A percentile compares a stretch with the other conserved stretches of the same genome.
phyloP scores from a whole-genome alignment of 1,139 yeast species.

The Taphrina sp. region DNA sequence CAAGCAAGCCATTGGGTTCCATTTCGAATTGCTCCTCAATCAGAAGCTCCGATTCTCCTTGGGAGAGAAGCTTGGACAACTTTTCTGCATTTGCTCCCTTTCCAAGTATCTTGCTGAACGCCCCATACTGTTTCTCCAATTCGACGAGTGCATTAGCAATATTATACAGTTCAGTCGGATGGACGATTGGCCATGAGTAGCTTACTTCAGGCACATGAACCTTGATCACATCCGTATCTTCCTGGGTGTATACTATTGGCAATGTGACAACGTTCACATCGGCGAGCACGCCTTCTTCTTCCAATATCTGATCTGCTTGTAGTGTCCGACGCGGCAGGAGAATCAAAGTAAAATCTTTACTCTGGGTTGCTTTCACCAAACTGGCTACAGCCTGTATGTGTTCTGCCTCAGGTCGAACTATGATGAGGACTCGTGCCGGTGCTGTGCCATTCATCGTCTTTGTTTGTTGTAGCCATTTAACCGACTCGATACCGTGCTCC shows the following conservation, averaged over 20 bases:
- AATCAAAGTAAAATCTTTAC: conserved; percentile 40
- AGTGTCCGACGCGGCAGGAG: conserved; percentile 45
- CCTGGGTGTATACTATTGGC: conserved; percentile 45
- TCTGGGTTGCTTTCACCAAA: conserved; percentile 11
- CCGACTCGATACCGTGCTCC: conserved; percentile 57
- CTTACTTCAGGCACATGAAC: conserved; percentile 45
- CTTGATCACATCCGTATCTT: conserved; percentile 43
- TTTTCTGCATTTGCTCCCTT: conserved; percentile 52
- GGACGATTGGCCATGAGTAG: conserved; percentile 41
- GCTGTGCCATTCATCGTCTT: conserved; percentile 38
- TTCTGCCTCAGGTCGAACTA: conserved; percentile 7
- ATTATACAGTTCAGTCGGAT: conserved; percentile 44
- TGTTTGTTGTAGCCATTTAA: conserved; percentile 55
- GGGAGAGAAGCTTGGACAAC: conserved; percentile 46
- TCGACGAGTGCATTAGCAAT: conserved; percentile 48
- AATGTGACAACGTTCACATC: conserved; percentile 45
- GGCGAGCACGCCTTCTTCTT: conserved; percentile 46
- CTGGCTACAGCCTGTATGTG: conserved; percentile 3
- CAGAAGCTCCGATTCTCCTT: conserved; percentile 38
- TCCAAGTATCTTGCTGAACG: conserved; percentile 49
- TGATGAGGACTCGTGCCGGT: conserved; percentile 33
- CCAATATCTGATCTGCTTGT: conserved; percentile 43
- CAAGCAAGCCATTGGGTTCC: conserved; percentile 39
- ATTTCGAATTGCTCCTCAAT: conserved; percentile 34
- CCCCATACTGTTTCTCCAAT: conserved; percentile 45